phyloP scores from a whole-genome alignment of 306 rosid species.

The Dicorynia guianensis region DNA sequence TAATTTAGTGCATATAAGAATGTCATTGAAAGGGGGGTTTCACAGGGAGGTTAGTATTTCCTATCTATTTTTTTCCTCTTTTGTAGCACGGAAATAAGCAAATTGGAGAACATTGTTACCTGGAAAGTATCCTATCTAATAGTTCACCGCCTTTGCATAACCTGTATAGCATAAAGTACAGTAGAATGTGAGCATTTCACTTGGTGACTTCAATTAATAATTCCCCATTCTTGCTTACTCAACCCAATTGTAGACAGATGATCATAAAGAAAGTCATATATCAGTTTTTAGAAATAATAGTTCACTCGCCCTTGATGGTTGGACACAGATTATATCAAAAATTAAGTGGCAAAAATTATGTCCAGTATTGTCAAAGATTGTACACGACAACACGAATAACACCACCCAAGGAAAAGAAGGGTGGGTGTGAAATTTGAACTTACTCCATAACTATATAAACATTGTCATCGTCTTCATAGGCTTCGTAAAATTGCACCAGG shows the following conservation, averaged over 20 bases:
- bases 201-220: neutral
- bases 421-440: constrained; percentile 30
- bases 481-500: constrained; percentile 65
- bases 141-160: constrained; percentile 74
- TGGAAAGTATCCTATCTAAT: constrained; percentile 65
- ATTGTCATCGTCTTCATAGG: constrained; percentile 65
- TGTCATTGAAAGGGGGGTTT: neutral
- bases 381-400: neutral
- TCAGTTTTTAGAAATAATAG: neutral
- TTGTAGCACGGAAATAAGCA: neutral
- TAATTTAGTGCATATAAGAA: constrained; percentile 25
- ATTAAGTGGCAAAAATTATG: no score
- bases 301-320: no score
- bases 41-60: neutral
- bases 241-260: neutral
- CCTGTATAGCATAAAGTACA: constrained; percentile 45
- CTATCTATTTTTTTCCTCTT: neutral
- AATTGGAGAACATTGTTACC: constrained; percentile 42
- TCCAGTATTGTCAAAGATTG: neutral
- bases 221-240: neutral
- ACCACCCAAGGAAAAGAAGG: neutral
- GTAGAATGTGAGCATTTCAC: constrained; percentile 9
- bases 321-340: no score
- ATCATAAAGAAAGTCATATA: neutral
- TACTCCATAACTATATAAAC: constrained; percentile 71